phyloP scores from a whole-genome alignment of 345 rosid species.

The Linum tenue region DNA sequence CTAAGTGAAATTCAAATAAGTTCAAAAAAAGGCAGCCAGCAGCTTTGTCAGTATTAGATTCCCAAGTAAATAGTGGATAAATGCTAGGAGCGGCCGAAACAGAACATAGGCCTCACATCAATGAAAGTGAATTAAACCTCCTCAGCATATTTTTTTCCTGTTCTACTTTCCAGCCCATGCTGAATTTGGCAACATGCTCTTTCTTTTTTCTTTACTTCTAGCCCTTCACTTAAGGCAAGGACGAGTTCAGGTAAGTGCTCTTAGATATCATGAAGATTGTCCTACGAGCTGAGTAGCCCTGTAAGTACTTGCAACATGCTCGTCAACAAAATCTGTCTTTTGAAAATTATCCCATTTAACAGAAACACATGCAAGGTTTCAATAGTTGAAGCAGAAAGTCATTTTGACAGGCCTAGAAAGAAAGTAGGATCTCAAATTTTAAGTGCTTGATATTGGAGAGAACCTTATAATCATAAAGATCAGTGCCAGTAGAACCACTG shows the following conservation, averaged over 20 bases:
- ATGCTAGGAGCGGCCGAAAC: too few relatives aligned
- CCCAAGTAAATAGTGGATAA: too few relatives aligned
- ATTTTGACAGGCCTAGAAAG: constrained; percentile 2
- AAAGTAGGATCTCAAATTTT: background rate
- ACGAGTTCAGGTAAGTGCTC: background rate
- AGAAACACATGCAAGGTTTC: background rate
- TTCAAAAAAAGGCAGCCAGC: background rate
- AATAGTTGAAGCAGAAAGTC: background rate
- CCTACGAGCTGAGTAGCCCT: background rate
- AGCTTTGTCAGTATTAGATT: too few relatives aligned
- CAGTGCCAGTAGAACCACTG: constrained; percentile 73
- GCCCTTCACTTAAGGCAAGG: background rate
- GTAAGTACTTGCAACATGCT: background rate
- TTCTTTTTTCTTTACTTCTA: background rate
- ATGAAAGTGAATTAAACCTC: background rate
- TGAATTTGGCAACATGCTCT: background rate
- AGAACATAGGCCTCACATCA: too few relatives aligned
- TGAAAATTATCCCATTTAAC: background rate
- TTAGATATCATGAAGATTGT: background rate
- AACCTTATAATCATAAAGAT: constrained; percentile 90
- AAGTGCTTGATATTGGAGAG: constrained; percentile 6
- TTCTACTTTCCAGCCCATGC: background rate
- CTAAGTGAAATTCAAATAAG: too few relatives aligned
- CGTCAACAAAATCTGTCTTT: background rate
- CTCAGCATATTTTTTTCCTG: background rate